Conservation (phyloP, 106 monocot species). For the Dioscorea dumetorum region DNA sequence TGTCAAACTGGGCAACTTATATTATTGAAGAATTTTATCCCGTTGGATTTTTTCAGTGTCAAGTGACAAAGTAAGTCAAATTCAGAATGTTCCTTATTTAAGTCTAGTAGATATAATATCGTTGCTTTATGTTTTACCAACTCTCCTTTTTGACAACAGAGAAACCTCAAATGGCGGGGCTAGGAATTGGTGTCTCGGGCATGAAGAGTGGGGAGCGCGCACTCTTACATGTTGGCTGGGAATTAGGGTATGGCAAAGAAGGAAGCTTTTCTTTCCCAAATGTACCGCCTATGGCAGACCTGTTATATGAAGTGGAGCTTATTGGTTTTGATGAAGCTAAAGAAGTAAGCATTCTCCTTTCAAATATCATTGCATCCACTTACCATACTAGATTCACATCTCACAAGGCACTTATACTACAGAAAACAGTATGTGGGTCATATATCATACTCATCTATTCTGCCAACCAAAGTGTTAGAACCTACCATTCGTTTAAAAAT, state of each 20-base stretch:
- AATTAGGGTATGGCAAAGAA: conserved; percentile 92
- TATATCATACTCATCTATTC: neutral
- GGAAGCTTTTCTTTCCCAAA: conserved; percentile 98
- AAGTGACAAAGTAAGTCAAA: neutral
- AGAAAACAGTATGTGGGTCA: neutral
- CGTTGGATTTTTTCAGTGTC: neutral
- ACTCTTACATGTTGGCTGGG: conserved; percentile 83
- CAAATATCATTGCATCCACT: neutral
- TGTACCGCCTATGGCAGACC: conserved; percentile 80
- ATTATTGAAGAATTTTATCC: neutral
- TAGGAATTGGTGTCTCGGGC: conserved; percentile 77
- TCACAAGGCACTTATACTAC: neutral
- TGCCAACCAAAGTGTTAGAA: neutral
- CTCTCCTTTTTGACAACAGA: conserved; percentile 31
- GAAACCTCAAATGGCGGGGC: conserved; percentile 69
- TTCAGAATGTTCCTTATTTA: neutral
- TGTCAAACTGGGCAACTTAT: neutral
- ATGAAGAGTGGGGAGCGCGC: conserved; percentile 94
- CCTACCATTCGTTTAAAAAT: neutral
- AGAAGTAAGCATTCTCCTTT: conserved; percentile 44
- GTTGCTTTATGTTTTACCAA: neutral
- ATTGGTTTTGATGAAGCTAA: conserved; percentile 92
- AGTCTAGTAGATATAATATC: neutral
- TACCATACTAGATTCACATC: neutral
- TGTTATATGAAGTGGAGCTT: conserved; percentile 93